Evolutionary conservation across 495 filamentous ascomycete species (phyloP).

Genomic region (Trichoderma orchidacearum): DNA sequence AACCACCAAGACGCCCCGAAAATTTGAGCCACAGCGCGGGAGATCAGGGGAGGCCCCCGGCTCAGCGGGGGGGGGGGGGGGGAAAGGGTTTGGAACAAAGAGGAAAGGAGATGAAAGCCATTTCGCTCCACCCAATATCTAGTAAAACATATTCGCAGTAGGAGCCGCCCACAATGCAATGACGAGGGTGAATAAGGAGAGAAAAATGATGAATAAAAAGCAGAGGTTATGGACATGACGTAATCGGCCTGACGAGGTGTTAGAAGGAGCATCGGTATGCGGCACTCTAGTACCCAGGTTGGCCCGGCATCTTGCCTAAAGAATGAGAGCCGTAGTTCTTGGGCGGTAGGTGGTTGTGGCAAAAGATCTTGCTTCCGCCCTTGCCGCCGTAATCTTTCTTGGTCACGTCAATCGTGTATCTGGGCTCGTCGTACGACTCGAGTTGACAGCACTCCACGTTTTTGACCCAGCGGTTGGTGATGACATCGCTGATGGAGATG

Average conservation of each 20-base stretch:
- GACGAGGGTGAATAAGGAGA: background rate
- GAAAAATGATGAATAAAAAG: background rate
- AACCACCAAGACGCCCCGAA: too few species aligned
- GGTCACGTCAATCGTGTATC: conserved; percentile 33
- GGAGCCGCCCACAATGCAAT: background rate
- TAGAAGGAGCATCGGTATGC: background rate
- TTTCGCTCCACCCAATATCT: background rate
- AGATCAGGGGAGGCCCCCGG: too few species aligned
- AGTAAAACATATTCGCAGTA: too few species aligned
- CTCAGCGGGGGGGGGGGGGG: too few species aligned
- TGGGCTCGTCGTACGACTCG: conserved; percentile 42
- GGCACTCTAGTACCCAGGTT: conserved; percentile 26
- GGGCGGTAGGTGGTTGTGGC: conserved; percentile 34
- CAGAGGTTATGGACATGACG: background rate
- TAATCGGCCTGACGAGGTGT: background rate
- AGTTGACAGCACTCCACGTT: conserved; percentile 58
- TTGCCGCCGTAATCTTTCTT: conserved; percentile 31
- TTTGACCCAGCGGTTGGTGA: conserved; percentile 50
- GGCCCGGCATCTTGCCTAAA: conserved; percentile 32
- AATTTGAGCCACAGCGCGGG: too few species aligned
- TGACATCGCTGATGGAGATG: conserved; percentile 45
- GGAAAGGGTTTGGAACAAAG: too few species aligned
- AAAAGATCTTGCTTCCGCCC: conserved; percentile 27
- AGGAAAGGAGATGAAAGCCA: background rate
- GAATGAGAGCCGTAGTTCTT: conserved; percentile 23